These are phyloP conservation scores for Papiliotrema nemorosa DNA, from an alignment of 1,284 basidiomycete species.

Conservation along the genomic window DNA sequence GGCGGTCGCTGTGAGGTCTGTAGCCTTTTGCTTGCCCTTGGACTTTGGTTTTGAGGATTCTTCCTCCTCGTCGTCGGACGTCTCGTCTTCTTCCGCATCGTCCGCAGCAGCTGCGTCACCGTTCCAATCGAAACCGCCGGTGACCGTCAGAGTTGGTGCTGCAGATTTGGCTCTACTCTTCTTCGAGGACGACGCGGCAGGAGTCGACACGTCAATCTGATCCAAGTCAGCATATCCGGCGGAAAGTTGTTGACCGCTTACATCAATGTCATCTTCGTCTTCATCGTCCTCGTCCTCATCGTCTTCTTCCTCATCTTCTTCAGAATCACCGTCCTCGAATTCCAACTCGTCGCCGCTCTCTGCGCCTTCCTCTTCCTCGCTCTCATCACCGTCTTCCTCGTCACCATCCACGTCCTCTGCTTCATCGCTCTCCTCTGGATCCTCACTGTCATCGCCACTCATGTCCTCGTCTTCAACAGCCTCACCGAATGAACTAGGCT, in stretches of 20 bases:
- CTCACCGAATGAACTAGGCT: conserved; percentile 75
- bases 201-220: conserved; percentile 4
- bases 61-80: conserved; percentile 21
- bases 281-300: conserved; percentile 16
- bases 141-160: conserved; percentile 44
- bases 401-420: conserved; percentile 26
- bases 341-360: conserved; percentile 8
- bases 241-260: neutral
- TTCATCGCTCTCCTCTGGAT: conserved; percentile 25
- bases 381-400: conserved; percentile 14
- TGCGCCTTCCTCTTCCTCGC: conserved; percentile 6
- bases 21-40: conserved; percentile 52
- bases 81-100: conserved; percentile 11
- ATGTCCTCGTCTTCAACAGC: conserved; percentile 35
- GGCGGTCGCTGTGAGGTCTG: conserved; percentile 49
- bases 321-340: conserved; percentile 6
- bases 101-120: conserved; percentile 37
- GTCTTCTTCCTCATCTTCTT: conserved; percentile 9
- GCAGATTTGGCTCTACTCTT: conserved; percentile 21
- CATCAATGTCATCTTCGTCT: conserved; percentile 14
- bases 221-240: conserved; percentile 1
- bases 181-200: conserved; percentile 21
- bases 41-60: conserved; percentile 21
- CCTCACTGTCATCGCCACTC: conserved; percentile 19
- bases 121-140: conserved; percentile 56